Base-by-base conservation (phyloP, 2,329 filamentous ascomycete species). In the Sclerotinia spermophila region DNA sequence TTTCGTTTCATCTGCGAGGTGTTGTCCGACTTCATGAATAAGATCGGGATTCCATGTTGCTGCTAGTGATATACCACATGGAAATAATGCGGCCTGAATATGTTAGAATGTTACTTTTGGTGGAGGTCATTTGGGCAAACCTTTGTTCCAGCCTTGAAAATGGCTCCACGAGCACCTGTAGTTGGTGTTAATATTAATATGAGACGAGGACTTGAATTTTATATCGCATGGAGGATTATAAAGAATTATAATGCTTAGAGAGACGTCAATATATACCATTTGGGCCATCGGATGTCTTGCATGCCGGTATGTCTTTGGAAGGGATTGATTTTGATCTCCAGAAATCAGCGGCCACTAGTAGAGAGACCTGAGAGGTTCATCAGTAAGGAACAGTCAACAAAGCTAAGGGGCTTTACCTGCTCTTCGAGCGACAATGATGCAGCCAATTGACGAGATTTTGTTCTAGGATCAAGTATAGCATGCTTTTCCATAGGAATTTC, bases 41-140 rank as follows among this genome's bases (percentile, higher is more conserved):
- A 95, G 82, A 8, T 89, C 84, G 62, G 87, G 85, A 77, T 95
- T 92, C 90, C 91, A 96, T 45, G 92, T 93, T 56, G 92, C 90
- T 11, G 91, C 92, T 59, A 95, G 85, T 0, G 90, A 93, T 70
- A 93, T 89, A 70, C 91, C 92, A 75, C 92, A 94, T 11, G 92
- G 92, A 74, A 95, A 92, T 61, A 93, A 85, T 27, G 92, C 92
- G 53, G 92, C 91, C 83, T 92, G 77, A 17, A 69, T 13, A 13
- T 58, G 58, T 75, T 70, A 74, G 68, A 67, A 67, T 5, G 24
- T n/a, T 19, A 8, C 33, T 35, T 5, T 19, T 38, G n/a, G 30
- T 44, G 2, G 7, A 51, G 53, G 7, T 30, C 58, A 7, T 35
- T 55, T 15, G 19, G 60, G 78, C 81, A 75, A 53, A 86, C 86